Percentiles rank a stretch among this genome's conserved stretches.
Conservation (phyloP, 305 asterid genomes). For the Solanum chacoense region DNA sequence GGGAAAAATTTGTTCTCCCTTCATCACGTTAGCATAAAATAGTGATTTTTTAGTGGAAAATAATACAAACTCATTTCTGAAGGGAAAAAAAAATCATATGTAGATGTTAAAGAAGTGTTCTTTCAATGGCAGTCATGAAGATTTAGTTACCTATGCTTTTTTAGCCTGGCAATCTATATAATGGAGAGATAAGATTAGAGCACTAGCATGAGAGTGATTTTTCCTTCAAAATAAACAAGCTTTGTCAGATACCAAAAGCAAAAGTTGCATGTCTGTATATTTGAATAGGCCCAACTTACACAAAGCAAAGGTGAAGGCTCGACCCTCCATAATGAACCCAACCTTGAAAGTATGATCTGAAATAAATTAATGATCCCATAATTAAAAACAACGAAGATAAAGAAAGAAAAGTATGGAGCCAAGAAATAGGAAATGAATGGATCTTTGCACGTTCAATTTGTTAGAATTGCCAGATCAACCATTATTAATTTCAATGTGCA, state of each 20-base stretch:
- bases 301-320: not conserved
- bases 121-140: not conserved
- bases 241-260: not conserved
- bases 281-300: not conserved
- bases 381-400: not conserved
- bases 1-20: not conserved
- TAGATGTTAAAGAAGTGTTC: not conserved
- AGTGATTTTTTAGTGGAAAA: not conserved
- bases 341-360: not conserved
- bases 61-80: not conserved
- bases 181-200: not conserved
- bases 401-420: not conserved
- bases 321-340: not conserved
- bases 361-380: not conserved
- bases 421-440: not conserved
- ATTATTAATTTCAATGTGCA: not conserved
- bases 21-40: not conserved
- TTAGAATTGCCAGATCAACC: not conserved
- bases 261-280: not conserved
- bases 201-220: not conserved
- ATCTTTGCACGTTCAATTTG: not conserved
- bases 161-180: not conserved
- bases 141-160: not conserved
- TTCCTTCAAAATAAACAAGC: not conserved
- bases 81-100: not conserved